Percentiles rank a stretch among this genome's conserved stretches.
phyloP scores from a whole-genome alignment of 2,329 filamentous ascomycete genomes.

The Erysiphe pulchra region DNA sequence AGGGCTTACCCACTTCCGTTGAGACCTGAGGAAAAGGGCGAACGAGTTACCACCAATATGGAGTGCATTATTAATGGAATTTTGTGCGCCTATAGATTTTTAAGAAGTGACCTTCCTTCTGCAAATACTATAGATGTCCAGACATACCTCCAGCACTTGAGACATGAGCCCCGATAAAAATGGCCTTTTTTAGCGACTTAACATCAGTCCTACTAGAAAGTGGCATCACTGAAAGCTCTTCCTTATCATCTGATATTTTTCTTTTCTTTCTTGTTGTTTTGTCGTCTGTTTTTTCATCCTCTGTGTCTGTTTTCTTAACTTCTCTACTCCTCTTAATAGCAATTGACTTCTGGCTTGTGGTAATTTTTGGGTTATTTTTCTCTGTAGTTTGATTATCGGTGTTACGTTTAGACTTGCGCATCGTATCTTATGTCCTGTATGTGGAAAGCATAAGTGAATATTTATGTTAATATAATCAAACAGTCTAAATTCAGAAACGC shows the following conservation, averaged over 20 bases:
- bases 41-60: conserved; percentile 82
- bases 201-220: conserved; percentile 41
- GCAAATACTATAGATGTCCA: neutral
- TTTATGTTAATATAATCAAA: no score
- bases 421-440: no score
- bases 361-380: conserved; percentile 4
- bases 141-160: conserved; percentile 56
- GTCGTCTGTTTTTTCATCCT: conserved; percentile 4
- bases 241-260: conserved; percentile 29
- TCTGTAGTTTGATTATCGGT: no score
- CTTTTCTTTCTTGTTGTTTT: conserved; percentile 13
- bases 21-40: conserved; percentile 84
- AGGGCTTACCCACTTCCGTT: conserved; percentile 81
- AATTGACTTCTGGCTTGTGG: conserved; percentile 8
- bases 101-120: conserved; percentile 2
- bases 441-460: no score
- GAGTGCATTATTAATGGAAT: conserved; percentile 51
- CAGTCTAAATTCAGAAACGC: no score
- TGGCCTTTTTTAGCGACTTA: conserved; percentile 33
- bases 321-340: conserved; percentile 7
- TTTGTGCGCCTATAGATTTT: conserved; percentile 46
- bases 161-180: conserved; percentile 83
- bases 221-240: conserved; percentile 27
- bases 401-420: no score
- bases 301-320: conserved; percentile 2